Evolutionary conservation across 129 eudicot species (phyloP).

Genomic region (Artemisia tridentata): DNA sequence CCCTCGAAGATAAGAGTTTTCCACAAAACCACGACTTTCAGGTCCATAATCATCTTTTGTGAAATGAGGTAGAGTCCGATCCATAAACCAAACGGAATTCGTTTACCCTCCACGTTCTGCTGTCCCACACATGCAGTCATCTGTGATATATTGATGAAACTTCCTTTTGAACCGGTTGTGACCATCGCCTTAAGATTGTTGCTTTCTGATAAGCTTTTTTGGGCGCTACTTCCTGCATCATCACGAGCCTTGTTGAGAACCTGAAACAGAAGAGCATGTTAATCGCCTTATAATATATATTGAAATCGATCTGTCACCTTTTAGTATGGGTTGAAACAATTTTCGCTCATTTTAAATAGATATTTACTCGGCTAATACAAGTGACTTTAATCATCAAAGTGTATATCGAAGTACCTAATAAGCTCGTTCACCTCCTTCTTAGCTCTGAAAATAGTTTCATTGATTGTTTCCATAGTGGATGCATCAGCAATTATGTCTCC

Average conservation of each 20-base stretch:
- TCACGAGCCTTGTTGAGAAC: conserved; percentile 37
- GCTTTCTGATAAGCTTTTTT: conserved; percentile 71
- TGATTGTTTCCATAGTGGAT: conserved; percentile 85
- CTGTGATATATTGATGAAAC: conserved; percentile 93
- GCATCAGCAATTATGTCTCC: conserved; percentile 99
- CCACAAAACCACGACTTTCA: conserved; percentile 98
- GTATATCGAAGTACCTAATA: conserved; percentile 47
- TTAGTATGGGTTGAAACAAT: no score
- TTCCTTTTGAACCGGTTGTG: conserved; percentile 97
- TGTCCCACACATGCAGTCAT: conserved; percentile 99
- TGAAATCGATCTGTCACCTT: not conserved
- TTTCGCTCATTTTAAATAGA: no score
- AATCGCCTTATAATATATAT: not conserved
- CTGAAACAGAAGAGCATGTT: conserved; percentile 26
- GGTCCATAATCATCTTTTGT: conserved; percentile 93
- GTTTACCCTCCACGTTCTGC: conserved; percentile 97
- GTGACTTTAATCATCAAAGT: no score
- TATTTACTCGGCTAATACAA: no score
- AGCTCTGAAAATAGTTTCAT: conserved; percentile 86
- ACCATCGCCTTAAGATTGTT: conserved; percentile 96
- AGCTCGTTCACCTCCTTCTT: conserved; percentile 90
- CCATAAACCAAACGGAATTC: conserved; percentile 86
- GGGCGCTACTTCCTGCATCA: conserved; percentile 92
- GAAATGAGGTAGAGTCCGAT: conserved; percentile 93
- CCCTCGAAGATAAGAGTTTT: conserved; percentile 89